Evolutionary conservation across 495 filamentous ascomycete genomes (phyloP), one percentile per base, ranked within the genome.

Genomic region (Hypomontagnella monticulosa): DNA sequence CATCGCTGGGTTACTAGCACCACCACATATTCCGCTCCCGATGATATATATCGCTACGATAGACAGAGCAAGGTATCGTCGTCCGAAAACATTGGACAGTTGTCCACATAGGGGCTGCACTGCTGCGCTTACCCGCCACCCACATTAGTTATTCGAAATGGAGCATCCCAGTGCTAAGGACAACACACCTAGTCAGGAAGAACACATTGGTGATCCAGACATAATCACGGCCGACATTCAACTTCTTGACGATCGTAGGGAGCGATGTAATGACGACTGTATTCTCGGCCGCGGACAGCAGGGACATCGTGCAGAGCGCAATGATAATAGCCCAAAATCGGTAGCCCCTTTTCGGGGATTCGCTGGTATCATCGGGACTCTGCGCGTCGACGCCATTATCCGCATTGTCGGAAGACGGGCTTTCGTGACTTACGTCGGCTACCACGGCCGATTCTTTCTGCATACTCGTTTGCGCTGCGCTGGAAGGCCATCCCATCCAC

Each of bases 181-280:
- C 19, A 33, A 84, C 81, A 7, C 84, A 86, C 67, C 88, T 88
- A 3, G 86, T 83, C 51, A 91, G 85, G 27, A 91, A 75, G n/a
- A 85, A 86, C 0, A 85, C 87, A n/a, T 87, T 90, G 14, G 84
- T 88, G 1, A 87, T 84, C 88, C 88, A 91, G 0, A 81, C 60
- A 64, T 80, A 83, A 4, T 58, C 32, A 3, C 71, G 57, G 1
- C 61, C 59, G 12, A 67, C 20, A 1, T 65, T 56, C 11, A 79
- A 65, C 18, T 66, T 68, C 16, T 65, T 57, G 10, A 66, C 49
- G 9, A 83, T 81, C 1, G 72, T 78, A 4, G 77, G 75, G 1
- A 85, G 72, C 7, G 83, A 80, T 1, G 83, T 85, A 7, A 77
- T 76, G 38, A 85, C 75, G 41, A 85, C 83, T 18, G 80, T 80